Percentiles rank a stretch among this genome's conserved stretches.
These are phyloP conservation scores for Protea cynaroides DNA, from an alignment of 164 flowering plant species.

Conservation along the genomic window DNA sequence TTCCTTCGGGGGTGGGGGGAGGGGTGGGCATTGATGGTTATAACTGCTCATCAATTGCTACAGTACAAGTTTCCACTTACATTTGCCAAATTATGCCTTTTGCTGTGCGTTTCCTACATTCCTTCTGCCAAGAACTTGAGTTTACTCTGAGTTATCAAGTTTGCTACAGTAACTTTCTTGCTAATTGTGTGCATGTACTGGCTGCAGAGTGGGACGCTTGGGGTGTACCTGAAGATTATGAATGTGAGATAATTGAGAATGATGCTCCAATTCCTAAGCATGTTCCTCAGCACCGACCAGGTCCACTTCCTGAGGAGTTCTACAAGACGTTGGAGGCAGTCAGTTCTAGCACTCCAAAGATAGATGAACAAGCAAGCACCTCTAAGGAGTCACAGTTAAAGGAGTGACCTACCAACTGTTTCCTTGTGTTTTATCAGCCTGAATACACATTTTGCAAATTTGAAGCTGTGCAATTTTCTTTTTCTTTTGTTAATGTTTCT, in stretches of 20 bases:
- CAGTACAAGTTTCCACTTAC: too few species aligned
- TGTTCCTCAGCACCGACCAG: conserved; percentile 79
- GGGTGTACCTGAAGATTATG: conserved; percentile 90
- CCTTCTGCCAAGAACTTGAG: too few species aligned
- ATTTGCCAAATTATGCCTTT: too few species aligned
- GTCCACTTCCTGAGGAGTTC: conserved; percentile 88
- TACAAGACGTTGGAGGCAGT: conserved; percentile 66
- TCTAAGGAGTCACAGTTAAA: conserved; percentile 29
- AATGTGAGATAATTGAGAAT: conserved; percentile 79
- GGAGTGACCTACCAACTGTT: conserved; percentile 5
- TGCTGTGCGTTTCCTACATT: too few species aligned
- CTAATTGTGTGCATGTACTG: too few species aligned
- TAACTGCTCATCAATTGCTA: too few species aligned
- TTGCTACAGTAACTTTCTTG: too few species aligned
- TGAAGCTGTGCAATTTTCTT: background rate
- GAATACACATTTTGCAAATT: background rate
- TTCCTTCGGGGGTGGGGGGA: too few species aligned
- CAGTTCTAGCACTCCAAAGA: conserved; percentile 19
- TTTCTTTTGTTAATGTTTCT: background rate
- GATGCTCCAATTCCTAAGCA: conserved; percentile 92
- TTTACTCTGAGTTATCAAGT: too few species aligned
- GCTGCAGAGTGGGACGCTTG: conserved; percentile 92
- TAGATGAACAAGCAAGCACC: conserved; percentile 27
- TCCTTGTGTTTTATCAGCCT: background rate
- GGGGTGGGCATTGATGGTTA: too few species aligned